Evolutionary conservation across 352 stramenopile species (phyloP), one percentile per base, ranked within the genome.

Genomic region (Phytophthora cactorum): DNA sequence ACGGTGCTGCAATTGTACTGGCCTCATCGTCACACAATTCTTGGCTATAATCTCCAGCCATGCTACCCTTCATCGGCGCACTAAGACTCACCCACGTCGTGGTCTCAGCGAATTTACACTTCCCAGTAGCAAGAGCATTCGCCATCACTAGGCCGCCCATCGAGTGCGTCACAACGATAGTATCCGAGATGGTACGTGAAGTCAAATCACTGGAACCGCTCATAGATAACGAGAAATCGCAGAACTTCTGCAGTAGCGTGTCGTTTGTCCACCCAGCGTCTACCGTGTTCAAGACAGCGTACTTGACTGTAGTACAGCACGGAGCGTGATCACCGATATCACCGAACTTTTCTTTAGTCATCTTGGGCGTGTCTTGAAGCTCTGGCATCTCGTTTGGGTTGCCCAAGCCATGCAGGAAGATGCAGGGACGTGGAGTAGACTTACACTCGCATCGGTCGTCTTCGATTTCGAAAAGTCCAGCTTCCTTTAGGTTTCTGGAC

Each of bases 91-190:
- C 60, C 66, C 66, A 73, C 12, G 59, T 52, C 27, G 66, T 50
- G 34, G 25, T 69, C 3, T 52, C 11, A 5, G 52, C 50, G 22
- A 73, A 50, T 10, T 43, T 60, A 29, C 66, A 73, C 32, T 34
- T 62, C 27, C 50, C 55, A 0, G 43, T 69, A 1, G 66, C 66
- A 8, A 73, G 31, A 15, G 66, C 59, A 22, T 10, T 46, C 0
- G 66, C 52, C 43, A 73, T 56, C 17, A 60, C 47, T n/a, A 73
- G 41, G 10, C 66, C 66, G 10, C 66, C 59, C 66, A 73, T 73
- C 5, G 66, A 73, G 28, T 73, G 66, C 5, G 66, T 69, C 15
- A 73, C 53, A 5, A 73, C 25, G 31, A 73, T 73, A 2, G 59
- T 73, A 17, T 73, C 28, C 4, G 38, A 8, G n/a, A 73, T 62